phyloP scores from a whole-genome alignment of 768 basidiomycete species.

The Suillus decipiens region DNA sequence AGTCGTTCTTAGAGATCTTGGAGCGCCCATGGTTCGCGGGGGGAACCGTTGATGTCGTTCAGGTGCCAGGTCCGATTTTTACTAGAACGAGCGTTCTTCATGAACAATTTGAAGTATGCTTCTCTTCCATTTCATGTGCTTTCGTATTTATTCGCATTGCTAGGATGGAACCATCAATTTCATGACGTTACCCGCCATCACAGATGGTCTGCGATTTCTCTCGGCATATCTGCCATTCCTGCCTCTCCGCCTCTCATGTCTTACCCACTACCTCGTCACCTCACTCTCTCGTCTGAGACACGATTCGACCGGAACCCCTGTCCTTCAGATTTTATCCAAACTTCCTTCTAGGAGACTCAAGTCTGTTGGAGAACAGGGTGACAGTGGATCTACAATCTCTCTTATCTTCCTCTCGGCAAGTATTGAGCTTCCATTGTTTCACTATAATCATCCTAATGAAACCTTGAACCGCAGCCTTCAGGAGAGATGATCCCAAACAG shows the following conservation, averaged over 20 bases:
- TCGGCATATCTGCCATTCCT: constrained; percentile 80
- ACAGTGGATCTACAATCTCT: constrained; percentile 64
- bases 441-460: neutral
- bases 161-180: constrained; percentile 90
- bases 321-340: constrained; percentile 70
- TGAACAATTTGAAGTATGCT: constrained; percentile 76
- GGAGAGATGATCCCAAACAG: constrained; percentile 71
- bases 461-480: constrained; percentile 44
- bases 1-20: constrained; percentile 59
- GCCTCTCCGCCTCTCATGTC: constrained; percentile 69
- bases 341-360: constrained; percentile 53
- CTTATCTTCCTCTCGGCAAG: constrained; percentile 65
- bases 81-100: constrained; percentile 59
- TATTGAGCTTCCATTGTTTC: constrained; percentile 13
- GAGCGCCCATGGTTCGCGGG: constrained; percentile 85
- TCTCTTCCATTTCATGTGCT: neutral
- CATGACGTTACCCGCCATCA: constrained; percentile 72
- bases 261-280: constrained; percentile 60
- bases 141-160: constrained; percentile 15
- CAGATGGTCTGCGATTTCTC: constrained; percentile 75
- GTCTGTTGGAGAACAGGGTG: constrained; percentile 63
- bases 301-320: constrained; percentile 56
- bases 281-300: constrained; percentile 63
- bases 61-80: constrained; percentile 73
- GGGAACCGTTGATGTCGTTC: constrained; percentile 80